Evolutionary conservation across 768 basidiomycete species (phyloP).

Genomic region (Russula sp.): DNA sequence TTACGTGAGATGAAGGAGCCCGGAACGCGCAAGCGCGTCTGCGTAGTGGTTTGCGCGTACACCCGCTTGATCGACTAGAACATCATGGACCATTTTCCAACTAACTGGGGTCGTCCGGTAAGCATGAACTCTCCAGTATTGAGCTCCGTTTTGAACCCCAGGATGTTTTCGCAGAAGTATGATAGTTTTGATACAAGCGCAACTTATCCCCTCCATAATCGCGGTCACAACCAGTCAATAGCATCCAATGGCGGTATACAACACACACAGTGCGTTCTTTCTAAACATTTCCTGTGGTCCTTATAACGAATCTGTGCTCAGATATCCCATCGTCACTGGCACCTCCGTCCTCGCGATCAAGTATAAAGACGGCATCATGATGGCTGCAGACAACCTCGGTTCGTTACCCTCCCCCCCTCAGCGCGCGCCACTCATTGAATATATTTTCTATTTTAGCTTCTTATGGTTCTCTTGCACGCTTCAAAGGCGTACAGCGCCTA

Average conservation of each 20-base stretch:
- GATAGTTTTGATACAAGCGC: slow-evolving; percentile 70
- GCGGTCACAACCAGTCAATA: slow-evolving; percentile 39
- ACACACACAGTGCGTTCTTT: slow-evolving; percentile 62
- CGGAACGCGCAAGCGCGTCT: slow-evolving; percentile 20
- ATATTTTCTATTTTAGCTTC: slow-evolving; percentile 53
- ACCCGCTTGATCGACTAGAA: background rate
- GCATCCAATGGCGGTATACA: slow-evolving; percentile 59
- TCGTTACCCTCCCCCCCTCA: slow-evolving; percentile 25
- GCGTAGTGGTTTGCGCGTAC: background rate
- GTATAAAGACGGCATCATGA: slow-evolving; percentile 95
- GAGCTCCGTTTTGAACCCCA: background rate
- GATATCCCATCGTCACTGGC: slow-evolving; percentile 93
- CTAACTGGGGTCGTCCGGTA: slow-evolving; percentile 59
- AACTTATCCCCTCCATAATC: slow-evolving; percentile 68
- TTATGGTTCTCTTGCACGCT: slow-evolving; percentile 94
- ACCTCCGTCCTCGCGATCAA: slow-evolving; percentile 94
- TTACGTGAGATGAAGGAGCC: slow-evolving; percentile 4
- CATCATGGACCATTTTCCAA: slow-evolving; percentile 77
- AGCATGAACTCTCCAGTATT: background rate
- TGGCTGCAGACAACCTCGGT: slow-evolving; percentile 98
- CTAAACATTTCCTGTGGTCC: background rate
- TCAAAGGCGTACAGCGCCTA: slow-evolving; percentile 90
- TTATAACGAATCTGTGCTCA: slow-evolving; percentile 28
- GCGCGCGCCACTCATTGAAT: background rate
- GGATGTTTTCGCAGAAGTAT: slow-evolving; percentile 45